phyloP scores from a whole-genome alignment of 208 protist species.

The Leishmania major region DNA sequence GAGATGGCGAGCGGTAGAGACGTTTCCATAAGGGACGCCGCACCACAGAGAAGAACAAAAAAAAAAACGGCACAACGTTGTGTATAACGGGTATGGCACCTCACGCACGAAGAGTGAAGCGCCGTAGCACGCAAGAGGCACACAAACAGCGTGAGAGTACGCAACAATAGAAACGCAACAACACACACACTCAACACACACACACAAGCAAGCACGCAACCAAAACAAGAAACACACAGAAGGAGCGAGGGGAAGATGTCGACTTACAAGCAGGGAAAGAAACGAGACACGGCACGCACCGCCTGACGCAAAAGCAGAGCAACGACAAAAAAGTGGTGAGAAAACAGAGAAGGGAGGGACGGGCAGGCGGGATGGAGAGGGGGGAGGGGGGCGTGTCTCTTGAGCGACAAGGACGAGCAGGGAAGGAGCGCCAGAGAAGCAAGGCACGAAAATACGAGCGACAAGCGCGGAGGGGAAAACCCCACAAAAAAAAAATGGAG shows the following conservation, averaged over 20 bases:
- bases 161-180: neutral
- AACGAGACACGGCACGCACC: no score
- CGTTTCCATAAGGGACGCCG: conserved; percentile 5
- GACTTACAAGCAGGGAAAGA: neutral
- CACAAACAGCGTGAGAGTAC: neutral
- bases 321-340: no score
- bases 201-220: neutral
- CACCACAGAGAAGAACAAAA: neutral
- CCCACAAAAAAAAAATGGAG: no score
- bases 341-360: no score
- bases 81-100: neutral
- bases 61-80: neutral
- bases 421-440: no score
- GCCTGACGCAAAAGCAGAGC: neutral
- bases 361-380: no score
- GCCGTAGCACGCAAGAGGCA: neutral
- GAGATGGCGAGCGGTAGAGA: conserved; percentile 14
- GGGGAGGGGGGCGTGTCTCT: no score
- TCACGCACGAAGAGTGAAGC: neutral
- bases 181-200: neutral
- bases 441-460: no score
- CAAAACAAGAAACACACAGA: neutral
- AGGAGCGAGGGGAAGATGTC: neutral
- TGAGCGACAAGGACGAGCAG: no score
- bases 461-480: no score